phyloP scores from a whole-genome alignment of 371 early-diverging fungal species.

The Syncephalastrum monosporum region DNA sequence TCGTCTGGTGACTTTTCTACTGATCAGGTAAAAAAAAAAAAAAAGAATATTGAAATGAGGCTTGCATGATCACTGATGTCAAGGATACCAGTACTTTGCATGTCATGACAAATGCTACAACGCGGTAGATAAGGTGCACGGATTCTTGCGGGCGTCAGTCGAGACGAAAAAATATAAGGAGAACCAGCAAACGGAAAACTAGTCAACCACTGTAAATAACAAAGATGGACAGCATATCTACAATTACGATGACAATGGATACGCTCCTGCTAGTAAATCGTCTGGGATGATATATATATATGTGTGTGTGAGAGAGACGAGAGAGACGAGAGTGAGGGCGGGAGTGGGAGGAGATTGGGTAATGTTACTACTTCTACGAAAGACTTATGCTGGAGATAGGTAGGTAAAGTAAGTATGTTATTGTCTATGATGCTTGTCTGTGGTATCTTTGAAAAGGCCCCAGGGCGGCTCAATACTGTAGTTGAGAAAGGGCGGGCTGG shows the following conservation, averaged over 20 bases:
- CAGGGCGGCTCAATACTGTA: conserved; percentile 6
- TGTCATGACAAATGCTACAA: conserved; percentile 47
- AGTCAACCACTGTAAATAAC: too few relatives aligned
- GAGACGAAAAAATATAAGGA: conserved; percentile 59
- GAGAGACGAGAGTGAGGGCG: too few relatives aligned
- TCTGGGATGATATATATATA: too few relatives aligned
- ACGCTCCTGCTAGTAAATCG: too few relatives aligned
- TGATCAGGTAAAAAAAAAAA: conserved; percentile 52
- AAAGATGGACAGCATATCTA: too few relatives aligned
- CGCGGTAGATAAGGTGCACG: conserved; percentile 55
- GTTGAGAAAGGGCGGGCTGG: conserved; percentile 15
- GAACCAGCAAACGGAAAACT: conserved; percentile 36
- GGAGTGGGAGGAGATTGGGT: too few relatives aligned
- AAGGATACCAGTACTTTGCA: conserved; percentile 38
- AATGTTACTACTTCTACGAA: too few relatives aligned
- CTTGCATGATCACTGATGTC: background rate
- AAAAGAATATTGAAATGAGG: background rate
- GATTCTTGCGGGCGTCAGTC: conserved; percentile 56
- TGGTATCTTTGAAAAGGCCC: conserved; percentile 7
- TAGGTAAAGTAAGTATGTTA: too few relatives aligned
- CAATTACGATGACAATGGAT: too few relatives aligned
- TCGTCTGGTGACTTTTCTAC: conserved; percentile 72
- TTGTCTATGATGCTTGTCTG: too few relatives aligned
- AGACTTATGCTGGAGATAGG: background rate
- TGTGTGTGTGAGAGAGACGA: too few relatives aligned